Evolutionary conservation across 1,139 yeast genomes (phyloP).

Genomic region (Pichia sp.): DNA sequence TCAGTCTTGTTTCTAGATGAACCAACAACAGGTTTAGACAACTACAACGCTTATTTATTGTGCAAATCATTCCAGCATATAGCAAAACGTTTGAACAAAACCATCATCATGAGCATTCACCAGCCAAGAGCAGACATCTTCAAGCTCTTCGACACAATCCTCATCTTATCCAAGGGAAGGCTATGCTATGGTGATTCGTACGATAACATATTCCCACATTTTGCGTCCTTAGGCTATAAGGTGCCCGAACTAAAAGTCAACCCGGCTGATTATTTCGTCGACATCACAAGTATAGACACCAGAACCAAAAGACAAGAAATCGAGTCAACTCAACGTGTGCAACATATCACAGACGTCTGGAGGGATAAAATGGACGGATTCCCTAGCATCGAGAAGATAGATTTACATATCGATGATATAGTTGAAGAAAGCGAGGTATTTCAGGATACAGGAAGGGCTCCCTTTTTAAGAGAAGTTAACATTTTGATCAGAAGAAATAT

Average conservation of each 20-base stretch:
- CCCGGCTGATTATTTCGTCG: conserved; percentile 68
- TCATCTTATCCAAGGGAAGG: conserved; percentile 63
- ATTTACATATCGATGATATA: background rate
- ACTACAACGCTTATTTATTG: conserved; percentile 68
- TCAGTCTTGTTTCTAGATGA: conserved; percentile 79
- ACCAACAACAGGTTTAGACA: conserved; percentile 88
- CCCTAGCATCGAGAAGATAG: conserved; percentile 1
- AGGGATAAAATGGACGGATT: conserved; percentile 27
- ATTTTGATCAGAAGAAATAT: conserved; percentile 59
- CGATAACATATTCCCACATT: conserved; percentile 38
- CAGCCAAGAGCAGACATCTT: conserved; percentile 86
- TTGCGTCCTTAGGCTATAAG: conserved; percentile 44
- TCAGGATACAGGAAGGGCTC: conserved; percentile 32
- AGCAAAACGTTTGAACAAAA: conserved; percentile 58
- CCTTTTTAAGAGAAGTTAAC: conserved; percentile 47
- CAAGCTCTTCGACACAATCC: conserved; percentile 64
- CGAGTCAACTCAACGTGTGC: conserved; percentile 44
- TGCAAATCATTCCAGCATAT: conserved; percentile 60
- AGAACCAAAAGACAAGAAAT: conserved; percentile 39
- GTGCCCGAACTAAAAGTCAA: conserved; percentile 46
- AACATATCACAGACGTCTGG: conserved; percentile 52
- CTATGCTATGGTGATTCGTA: conserved; percentile 31
- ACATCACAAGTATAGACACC: conserved; percentile 67
- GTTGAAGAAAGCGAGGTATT: conserved; percentile 25
- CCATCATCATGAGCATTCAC: conserved; percentile 74